Conservation (phyloP, 768 basidiomycete genomes). For the Tricholoma hemisulphureum region DNA sequence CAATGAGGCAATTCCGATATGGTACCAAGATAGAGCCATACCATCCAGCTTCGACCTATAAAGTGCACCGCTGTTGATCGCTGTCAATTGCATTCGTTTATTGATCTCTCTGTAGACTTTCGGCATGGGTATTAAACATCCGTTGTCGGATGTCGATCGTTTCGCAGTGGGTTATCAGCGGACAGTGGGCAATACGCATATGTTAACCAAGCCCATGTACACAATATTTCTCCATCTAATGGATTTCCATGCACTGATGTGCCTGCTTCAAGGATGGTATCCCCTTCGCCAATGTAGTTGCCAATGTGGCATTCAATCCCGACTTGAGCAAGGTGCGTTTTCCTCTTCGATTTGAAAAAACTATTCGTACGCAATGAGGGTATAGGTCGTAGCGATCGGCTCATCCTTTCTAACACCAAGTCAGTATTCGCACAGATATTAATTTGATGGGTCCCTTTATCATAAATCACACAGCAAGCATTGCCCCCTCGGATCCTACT, state of each 20-base stretch:
- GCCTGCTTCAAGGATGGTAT: constrained; percentile 10
- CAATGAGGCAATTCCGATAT: constrained; percentile 26
- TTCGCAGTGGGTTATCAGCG: constrained; percentile 16
- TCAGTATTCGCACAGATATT: constrained; percentile 13
- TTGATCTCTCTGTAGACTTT: constrained; percentile 24
- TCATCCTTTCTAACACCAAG: constrained; percentile 47
- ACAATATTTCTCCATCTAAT: neutral
- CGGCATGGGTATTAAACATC: constrained; percentile 30
- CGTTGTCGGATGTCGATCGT: constrained; percentile 23
- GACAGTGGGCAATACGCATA: constrained; percentile 20
- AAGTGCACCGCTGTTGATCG: constrained; percentile 22
- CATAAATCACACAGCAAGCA: constrained; percentile 9
- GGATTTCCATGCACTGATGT: neutral
- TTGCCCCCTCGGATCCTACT: constrained; percentile 35
- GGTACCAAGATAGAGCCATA: constrained; percentile 32
- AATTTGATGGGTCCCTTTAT: neutral
- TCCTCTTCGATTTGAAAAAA: neutral
- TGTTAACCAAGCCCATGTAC: constrained; percentile 21
- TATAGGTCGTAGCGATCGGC: constrained; percentile 40
- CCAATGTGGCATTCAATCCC: constrained; percentile 17
- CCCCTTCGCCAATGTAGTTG: constrained; percentile 20
- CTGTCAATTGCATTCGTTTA: neutral
- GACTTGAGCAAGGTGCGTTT: constrained; percentile 13
- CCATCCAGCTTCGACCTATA: constrained; percentile 37
- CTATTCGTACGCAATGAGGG: neutral